Conservation (phyloP, 208 protist genomes). For the Acanthamoeba sp. region DNA sequence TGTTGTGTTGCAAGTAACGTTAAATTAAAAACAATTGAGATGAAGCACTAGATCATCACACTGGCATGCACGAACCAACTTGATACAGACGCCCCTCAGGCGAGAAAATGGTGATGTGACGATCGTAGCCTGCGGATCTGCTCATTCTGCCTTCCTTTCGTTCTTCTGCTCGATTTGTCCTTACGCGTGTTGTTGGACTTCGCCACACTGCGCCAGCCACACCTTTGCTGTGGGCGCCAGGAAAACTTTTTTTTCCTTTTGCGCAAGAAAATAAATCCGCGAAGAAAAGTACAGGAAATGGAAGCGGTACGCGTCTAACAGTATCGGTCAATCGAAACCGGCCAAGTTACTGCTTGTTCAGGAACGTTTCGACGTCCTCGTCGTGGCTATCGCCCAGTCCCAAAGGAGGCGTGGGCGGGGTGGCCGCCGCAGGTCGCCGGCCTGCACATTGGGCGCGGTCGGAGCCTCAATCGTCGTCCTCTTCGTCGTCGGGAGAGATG, state of each 20-base stretch:
- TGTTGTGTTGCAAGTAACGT: conserved; percentile 1
- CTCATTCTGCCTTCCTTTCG: conserved; percentile 43
- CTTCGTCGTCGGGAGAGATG: no score
- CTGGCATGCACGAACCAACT: conserved; percentile 89
- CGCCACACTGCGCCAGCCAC: neutral
- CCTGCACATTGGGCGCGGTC: no score
- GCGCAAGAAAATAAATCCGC: neutral
- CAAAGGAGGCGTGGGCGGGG: no score
- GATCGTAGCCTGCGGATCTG: conserved; percentile 95
- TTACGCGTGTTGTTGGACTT: neutral
- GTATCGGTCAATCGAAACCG: no score
- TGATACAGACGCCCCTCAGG: conserved; percentile 99
- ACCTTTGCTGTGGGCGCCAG: neutral
- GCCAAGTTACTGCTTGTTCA: no score
- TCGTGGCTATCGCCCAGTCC: no score
- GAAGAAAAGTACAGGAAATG: neutral
- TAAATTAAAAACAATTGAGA: neutral
- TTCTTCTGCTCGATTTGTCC: neutral
- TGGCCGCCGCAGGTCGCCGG: no score
- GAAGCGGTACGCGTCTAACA: no score
- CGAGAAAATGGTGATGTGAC: conserved; percentile 99
- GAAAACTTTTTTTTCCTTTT: neutral
- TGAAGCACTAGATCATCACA: neutral
- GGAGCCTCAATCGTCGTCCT: no score
- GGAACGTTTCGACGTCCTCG: no score